A percentile compares a stretch with the other conserved stretches of the same genome.
Evolutionary conservation across 2,329 filamentous ascomycete species (phyloP).

Genomic region (Pyricularia grisea): DNA sequence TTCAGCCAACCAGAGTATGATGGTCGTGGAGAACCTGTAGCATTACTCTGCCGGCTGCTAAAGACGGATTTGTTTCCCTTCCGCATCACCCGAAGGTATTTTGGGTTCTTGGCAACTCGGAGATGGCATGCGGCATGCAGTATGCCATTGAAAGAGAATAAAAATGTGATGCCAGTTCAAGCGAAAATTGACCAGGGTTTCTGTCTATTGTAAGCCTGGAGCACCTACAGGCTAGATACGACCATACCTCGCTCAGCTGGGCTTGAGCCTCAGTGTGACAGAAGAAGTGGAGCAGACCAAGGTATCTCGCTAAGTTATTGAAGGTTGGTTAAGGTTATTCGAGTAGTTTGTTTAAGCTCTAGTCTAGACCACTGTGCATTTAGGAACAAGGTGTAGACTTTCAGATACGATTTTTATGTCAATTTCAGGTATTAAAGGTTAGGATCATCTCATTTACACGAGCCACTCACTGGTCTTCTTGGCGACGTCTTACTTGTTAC

Average conservation of each 20-base stretch:
- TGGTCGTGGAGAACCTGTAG: background rate
- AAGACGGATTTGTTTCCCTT: background rate
- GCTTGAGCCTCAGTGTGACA: background rate
- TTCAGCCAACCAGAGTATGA: background rate
- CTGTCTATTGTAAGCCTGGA: too few relatives aligned
- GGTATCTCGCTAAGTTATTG: too few relatives aligned
- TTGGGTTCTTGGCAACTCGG: background rate
- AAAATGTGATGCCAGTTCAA: background rate
- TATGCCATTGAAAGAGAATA: background rate
- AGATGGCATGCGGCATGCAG: background rate
- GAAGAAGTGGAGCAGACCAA: background rate
- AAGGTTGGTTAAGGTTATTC: background rate
- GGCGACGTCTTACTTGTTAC: background rate
- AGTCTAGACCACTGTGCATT: background rate
- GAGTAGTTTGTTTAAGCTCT: background rate
- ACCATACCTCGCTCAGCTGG: too few relatives aligned
- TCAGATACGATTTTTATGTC: background rate
- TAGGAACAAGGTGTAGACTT: too few relatives aligned
- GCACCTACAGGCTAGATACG: too few relatives aligned
- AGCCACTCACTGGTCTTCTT: background rate
- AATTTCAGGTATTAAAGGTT: background rate
- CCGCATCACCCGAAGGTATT: too few relatives aligned
- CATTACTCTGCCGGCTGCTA: background rate
- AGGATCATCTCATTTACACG: background rate
- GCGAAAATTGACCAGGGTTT: background rate